Evolutionary conservation across 78 protist species (phyloP), one percentile per base, ranked within the genome.

Genomic region (Isochrysis galbana): DNA sequence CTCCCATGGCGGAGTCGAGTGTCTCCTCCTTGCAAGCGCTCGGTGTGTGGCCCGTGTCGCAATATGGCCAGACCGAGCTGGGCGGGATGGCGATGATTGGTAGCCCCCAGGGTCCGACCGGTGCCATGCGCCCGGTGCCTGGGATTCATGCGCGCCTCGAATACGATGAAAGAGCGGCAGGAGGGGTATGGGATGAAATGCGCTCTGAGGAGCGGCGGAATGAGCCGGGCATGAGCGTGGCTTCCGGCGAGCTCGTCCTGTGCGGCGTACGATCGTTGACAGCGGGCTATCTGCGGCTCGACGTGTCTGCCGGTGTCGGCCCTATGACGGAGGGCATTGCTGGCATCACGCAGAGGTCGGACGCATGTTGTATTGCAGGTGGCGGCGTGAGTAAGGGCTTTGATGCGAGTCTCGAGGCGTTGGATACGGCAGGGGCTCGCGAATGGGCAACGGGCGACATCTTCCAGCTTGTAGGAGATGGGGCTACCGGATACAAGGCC

Each of bases 61-160:
- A 72, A 41, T 72, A 72, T 41, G 82, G 82, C 14, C 82, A 72
- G 82, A 72, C 82, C 32, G 82, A 72, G 82, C 42, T 72, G 36
- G 82, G 44, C 17, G 82, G 82, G 32, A 72, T 72, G 82, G 41
- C 42, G 42, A 29, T 72, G 44, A 29, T 72, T 17, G 82, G 82
- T 22, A 4, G 32, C 32, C 42, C 42, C 11, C 32, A 19, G 32
- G 82, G 32, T 36, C 44, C 82, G 82, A 1, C 3, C 42, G 82
- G 82, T 19, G 36, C 32, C 7, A 7, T 72, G 82, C 82, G 82
- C 44, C 42, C 42, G 14, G 82, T 72, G 82, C 44, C 44, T 3
- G 36, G 44, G 39, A 4, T 34, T 14, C 36, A 41, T 14, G 36
- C 44, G 44, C 42, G 82, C 42, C 82, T 72, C 42, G 17, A 7